Base-by-base conservation (phyloP, 148 eudicot genomes). In the Rhododendron ovatum region DNA sequence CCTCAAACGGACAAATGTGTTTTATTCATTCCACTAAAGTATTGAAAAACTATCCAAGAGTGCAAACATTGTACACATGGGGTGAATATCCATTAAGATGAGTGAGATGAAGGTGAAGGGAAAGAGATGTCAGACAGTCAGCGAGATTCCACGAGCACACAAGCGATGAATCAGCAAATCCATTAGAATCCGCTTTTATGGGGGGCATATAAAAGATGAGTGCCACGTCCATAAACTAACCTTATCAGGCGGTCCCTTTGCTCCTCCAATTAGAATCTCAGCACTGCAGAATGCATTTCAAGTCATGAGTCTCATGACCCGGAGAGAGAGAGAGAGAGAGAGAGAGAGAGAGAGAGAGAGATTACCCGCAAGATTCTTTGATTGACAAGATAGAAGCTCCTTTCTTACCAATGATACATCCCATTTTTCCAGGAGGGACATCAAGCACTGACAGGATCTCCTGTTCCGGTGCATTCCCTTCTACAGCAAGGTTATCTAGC, bases 241-340 rank as follows among this genome's bases (percentile, higher is more conserved):
- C 99, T 95, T 96, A 86, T 96, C 95, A 51, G 95, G 96, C 45
- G 99, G 99, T 53, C 99, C 99, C 88, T 93, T 96, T 8, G 91
- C 87, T 78, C 97, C 99, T 92, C 99, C 99, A 57, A 95, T 91
- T 74, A 95, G 80, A 84, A 96, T 94, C 82, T 96, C 99, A 84
- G 99, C 97, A 88, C 99, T 96, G 97, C 65, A 89, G 80, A 81
- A 43, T 79, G 55, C 61, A 83, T n/a, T 45, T 71, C 85, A 86
- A 75, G 85, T 86, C 77, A 86, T 55, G 61, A 55, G 22, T 55
- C 61, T 17, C 61, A 18, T 75, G 85, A 73, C 26, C n/a, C 12
- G 3, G 39, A 37, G 39, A 37, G 48, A 80, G 57, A 26, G 43
- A 14, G 69, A 63, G 30, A 55, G 6, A 57, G 9, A 78, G 7